Evolutionary conservation across 116 monocot genomes (phyloP).

Genomic region (Phalaenopsis hybrid): DNA sequence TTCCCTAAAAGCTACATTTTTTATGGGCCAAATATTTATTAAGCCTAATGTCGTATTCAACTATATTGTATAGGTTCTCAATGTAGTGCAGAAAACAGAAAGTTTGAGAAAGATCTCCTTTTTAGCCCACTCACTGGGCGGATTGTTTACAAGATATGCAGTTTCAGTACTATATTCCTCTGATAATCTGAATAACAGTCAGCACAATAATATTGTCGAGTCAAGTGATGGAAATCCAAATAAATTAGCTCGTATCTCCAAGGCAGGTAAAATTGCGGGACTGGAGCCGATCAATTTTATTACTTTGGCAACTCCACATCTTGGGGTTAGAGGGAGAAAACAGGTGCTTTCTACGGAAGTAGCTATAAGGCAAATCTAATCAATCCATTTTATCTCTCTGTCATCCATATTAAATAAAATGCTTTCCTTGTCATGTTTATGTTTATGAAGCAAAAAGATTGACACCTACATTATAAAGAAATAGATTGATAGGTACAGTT

Average conservation of each 20-base stretch:
- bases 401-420: neutral
- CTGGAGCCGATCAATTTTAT: constrained; percentile 80
- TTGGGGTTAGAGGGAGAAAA: constrained; percentile 83
- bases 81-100: constrained; percentile 43
- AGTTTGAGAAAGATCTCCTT: constrained; percentile 82
- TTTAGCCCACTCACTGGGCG: constrained; percentile 83
- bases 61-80: constrained; percentile 35
- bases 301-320: constrained; percentile 93
- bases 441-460: neutral
- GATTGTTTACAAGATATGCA: constrained; percentile 85
- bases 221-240: constrained; percentile 10
- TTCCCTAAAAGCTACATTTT: neutral
- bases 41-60: constrained; percentile 4
- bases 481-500: neutral
- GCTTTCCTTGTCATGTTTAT: neutral
- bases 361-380: neutral
- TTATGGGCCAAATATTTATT: neutral
- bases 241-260: constrained; percentile 9
- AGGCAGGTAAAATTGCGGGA: constrained; percentile 49
- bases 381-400: neutral
- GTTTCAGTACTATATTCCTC: constrained; percentile 60
- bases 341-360: constrained; percentile 40
- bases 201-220: constrained; percentile 5
- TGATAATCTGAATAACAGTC: constrained; percentile 10
- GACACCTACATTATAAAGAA: neutral